Conservation (phyloP, 2,329 filamentous ascomycete genomes). For the Taxawa tesnikishii region DNA sequence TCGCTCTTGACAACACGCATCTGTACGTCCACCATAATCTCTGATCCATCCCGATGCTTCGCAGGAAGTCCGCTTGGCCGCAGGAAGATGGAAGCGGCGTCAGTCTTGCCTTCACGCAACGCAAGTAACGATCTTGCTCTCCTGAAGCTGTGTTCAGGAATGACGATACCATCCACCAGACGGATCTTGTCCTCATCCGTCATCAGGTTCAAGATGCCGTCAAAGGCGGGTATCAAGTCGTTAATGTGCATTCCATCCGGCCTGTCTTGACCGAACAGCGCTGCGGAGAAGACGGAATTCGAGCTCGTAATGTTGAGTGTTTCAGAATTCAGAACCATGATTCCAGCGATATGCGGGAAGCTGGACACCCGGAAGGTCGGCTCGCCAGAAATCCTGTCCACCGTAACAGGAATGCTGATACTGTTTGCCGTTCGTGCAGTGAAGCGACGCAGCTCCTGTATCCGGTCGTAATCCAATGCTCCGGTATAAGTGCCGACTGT, state of each 20-base stretch:
- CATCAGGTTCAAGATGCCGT: conserved; percentile 67
- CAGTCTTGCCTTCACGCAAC: conserved; percentile 68
- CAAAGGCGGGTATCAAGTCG: conserved; percentile 75
- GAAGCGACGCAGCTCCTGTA: conserved; percentile 63
- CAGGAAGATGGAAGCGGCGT: conserved; percentile 65
- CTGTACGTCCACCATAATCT: conserved; percentile 89
- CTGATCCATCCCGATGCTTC: conserved; percentile 78
- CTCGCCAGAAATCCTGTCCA: conserved; percentile 59
- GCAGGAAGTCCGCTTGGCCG: conserved; percentile 75
- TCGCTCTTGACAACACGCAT: conserved; percentile 93
- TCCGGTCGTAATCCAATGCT: conserved; percentile 65
- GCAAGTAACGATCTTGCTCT: conserved; percentile 75
- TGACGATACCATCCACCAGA: conserved; percentile 84
- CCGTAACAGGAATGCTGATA: conserved; percentile 71
- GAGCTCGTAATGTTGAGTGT: conserved; percentile 76
- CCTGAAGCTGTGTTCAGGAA: conserved; percentile 91
- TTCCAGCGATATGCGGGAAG: conserved; percentile 94
- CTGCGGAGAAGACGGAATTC: conserved; percentile 87
- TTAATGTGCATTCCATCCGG: conserved; percentile 71
- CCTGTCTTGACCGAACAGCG: conserved; percentile 78
- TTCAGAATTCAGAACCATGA: conserved; percentile 77
- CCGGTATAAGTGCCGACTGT: conserved; percentile 60
- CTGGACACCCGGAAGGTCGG: conserved; percentile 75
- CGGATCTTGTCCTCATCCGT: conserved; percentile 76
- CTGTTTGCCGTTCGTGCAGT: conserved; percentile 68